phyloP scores from a whole-genome alignment of 1,284 basidiomycete genomes.

The Rhodotorula mucilaginosa region DNA sequence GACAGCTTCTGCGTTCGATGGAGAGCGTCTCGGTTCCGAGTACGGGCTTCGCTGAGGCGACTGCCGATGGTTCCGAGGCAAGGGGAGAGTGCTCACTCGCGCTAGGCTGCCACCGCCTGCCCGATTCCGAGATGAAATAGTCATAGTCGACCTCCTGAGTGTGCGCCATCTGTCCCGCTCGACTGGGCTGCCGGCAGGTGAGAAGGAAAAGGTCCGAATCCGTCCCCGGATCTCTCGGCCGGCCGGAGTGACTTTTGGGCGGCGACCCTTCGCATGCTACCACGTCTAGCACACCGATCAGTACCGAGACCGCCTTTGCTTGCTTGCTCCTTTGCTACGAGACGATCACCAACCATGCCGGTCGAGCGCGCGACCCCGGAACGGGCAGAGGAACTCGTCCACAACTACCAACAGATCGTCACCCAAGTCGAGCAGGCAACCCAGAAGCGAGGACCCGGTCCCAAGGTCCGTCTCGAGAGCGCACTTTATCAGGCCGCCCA shows the following conservation, averaged over 20 bases:
- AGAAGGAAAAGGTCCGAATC: too few relatives aligned
- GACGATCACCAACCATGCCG: background rate
- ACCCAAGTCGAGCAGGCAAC: conserved; percentile 47
- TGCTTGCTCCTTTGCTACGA: background rate
- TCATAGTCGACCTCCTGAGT: conserved; percentile 35
- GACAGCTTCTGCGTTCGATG: background rate
- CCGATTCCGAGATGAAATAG: conserved; percentile 42
- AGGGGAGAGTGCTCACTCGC: conserved; percentile 42
- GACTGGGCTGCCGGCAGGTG: background rate
- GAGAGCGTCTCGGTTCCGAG: too few relatives aligned
- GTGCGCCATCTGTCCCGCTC: background rate
- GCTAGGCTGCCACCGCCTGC: conserved; percentile 42
- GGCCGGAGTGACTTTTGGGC: background rate
- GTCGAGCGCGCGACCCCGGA: conserved; percentile 38
- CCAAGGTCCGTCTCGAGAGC: conserved; percentile 1
- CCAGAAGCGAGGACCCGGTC: conserved; percentile 1
- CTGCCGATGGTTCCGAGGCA: background rate
- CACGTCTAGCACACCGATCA: background rate
- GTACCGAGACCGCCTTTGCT: background rate
- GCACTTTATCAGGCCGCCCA: background rate
- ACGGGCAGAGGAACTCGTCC: conserved; percentile 49
- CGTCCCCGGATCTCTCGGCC: background rate
- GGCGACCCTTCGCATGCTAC: background rate
- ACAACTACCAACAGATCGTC: conserved; percentile 50
- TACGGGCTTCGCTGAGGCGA: too few relatives aligned